These are phyloP conservation scores for Ganoderma lucidum DNA, from an alignment of 1,284 basidiomycete genomes.

Conservation along the genomic window DNA sequence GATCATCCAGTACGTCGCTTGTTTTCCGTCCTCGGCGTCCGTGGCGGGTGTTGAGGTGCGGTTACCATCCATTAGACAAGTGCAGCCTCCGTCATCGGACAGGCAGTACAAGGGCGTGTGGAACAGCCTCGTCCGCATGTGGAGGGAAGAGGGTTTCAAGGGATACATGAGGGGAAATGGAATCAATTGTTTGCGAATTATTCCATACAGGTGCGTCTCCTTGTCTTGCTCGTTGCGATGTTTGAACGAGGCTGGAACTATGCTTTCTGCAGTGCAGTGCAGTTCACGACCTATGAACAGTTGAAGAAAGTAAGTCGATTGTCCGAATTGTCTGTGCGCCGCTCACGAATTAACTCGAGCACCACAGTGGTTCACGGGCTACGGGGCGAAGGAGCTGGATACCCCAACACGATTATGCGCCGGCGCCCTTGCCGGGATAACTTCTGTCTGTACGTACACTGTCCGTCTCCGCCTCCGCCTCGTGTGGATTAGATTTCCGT, in stretches of 20 bases:
- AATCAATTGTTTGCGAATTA: conserved; percentile 92
- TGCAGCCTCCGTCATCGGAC: conserved; percentile 70
- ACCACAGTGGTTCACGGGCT: conserved; percentile 70
- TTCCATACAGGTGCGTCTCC: conserved; percentile 70
- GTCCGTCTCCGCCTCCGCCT: conserved; percentile 2
- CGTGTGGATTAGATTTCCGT: conserved; percentile 16
- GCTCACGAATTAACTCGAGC: conserved; percentile 35
- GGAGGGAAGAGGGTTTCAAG: conserved; percentile 90
- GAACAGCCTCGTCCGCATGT: conserved; percentile 86
- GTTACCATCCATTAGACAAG: conserved; percentile 63
- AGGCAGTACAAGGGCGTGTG: conserved; percentile 85
- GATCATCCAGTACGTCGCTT: conserved; percentile 85
- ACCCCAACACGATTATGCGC: conserved; percentile 84
- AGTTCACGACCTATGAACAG: conserved; percentile 92
- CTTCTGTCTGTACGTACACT: conserved; percentile 61
- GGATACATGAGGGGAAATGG: conserved; percentile 95
- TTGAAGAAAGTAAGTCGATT: conserved; percentile 74
- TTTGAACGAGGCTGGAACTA: not conserved
- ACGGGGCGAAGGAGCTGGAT: conserved; percentile 79
- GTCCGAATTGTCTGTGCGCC: conserved; percentile 2
- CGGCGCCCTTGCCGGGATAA: conserved; percentile 91
- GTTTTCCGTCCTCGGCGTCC: not conserved
- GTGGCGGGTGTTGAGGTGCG: not conserved
- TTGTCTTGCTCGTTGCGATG: not conserved
- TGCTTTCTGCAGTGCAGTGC: conserved; percentile 70